Percentiles rank a stretch among this genome's conserved stretches.
Conservation (phyloP, 345 rosid genomes). For the Geranium rotundifolium region DNA sequence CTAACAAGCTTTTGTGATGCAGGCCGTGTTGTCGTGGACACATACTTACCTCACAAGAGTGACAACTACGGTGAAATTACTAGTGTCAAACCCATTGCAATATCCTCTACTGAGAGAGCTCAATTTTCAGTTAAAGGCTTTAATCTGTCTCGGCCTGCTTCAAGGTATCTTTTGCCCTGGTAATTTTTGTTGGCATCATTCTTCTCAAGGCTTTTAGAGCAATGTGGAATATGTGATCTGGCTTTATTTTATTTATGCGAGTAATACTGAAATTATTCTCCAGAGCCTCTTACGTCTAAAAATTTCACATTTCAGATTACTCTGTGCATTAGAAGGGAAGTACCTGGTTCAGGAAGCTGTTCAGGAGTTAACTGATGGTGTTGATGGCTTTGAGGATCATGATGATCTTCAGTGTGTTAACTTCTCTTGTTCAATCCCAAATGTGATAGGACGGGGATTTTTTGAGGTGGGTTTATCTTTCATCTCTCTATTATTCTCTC, state of each 20-base stretch:
- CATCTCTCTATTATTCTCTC: slow-evolving; percentile 2
- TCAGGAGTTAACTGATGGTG: slow-evolving; percentile 35
- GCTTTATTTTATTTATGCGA: background rate
- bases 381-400: slow-evolving; percentile 28
- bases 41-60: slow-evolving; percentile 52
- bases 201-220: background rate
- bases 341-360: slow-evolving; percentile 56
- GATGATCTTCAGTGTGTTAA: slow-evolving; percentile 49
- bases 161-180: slow-evolving; percentile 37
- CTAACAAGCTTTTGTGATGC: slow-evolving; percentile 19
- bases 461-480: slow-evolving; percentile 56
- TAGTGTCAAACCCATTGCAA: slow-evolving; percentile 72
- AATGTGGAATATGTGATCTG: slow-evolving; percentile 5
- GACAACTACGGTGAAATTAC: slow-evolving; percentile 41
- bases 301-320: slow-evolving; percentile 42
- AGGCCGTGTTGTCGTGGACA: slow-evolving; percentile 80
- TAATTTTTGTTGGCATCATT: slow-evolving; percentile 8
- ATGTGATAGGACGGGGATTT: slow-evolving; percentile 70
- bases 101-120: slow-evolving; percentile 45
- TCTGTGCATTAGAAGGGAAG: slow-evolving; percentile 85
- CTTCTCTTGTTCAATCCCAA: slow-evolving; percentile 62
- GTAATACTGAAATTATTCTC: background rate
- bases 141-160: slow-evolving; percentile 53
- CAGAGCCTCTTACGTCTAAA: background rate
- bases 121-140: slow-evolving; percentile 70